These are phyloP conservation scores for Polygonum maritimum DNA, from an alignment of 148 eudicot species.

Conservation along the genomic window DNA sequence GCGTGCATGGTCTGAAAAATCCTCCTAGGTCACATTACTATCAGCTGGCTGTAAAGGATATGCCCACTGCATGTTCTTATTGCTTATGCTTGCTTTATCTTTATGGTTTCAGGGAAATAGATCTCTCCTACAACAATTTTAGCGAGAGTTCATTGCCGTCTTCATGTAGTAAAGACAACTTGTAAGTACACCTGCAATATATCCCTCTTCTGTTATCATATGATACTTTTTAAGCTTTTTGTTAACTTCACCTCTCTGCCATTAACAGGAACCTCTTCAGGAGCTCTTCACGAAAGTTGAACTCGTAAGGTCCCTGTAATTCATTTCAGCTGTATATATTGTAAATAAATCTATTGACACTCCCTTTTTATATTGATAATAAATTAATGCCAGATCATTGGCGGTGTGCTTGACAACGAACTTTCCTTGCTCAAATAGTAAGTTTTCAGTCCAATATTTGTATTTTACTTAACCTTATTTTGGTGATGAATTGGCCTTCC, in stretches of 20 bases:
- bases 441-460: background rate
- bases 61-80: too few species aligned
- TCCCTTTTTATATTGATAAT: background rate
- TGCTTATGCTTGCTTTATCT: background rate
- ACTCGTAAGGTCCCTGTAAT: slow-evolving; percentile 3
- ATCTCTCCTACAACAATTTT: slow-evolving; percentile 60
- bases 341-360: background rate
- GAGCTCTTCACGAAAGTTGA: slow-evolving; percentile 15
- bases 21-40: too few species aligned
- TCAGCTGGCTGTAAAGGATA: too few species aligned
- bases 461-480: background rate
- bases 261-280: slow-evolving; percentile 44
- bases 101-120: slow-evolving; percentile 29
- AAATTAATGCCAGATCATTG: slow-evolving; percentile 20
- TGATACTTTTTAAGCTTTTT: background rate
- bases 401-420: slow-evolving; percentile 27
- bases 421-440: slow-evolving; percentile 28
- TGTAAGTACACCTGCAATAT: slow-evolving; percentile 26
- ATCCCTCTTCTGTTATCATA: background rate
- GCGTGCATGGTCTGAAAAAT: too few species aligned
- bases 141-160: slow-evolving; percentile 18
- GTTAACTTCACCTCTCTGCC: slow-evolving; percentile 4
- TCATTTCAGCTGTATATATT: background rate
- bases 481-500: background rate
- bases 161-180: slow-evolving; percentile 23